These are phyloP conservation scores for Quercus gilva DNA, from an alignment of 306 rosid genomes.

Conservation along the genomic window DNA sequence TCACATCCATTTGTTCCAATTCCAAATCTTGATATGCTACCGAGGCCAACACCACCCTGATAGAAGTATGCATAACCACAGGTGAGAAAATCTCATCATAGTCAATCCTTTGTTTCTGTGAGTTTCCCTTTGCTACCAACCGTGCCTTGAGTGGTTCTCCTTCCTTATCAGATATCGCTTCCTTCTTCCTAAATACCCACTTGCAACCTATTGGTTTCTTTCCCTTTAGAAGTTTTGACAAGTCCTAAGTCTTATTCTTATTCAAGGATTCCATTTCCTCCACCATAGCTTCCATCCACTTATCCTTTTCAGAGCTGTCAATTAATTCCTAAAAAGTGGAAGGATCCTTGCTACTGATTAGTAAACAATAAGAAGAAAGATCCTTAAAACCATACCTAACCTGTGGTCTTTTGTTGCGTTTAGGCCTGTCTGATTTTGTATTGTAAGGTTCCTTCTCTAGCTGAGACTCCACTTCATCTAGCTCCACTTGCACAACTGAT, in stretches of 20 bases:
- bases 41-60: background rate
- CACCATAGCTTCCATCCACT: too few relatives aligned
- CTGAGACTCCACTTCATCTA: too few relatives aligned
- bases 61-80: background rate
- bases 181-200: background rate
- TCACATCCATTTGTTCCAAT: background rate
- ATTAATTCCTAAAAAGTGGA: too few relatives aligned
- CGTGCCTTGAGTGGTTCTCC: background rate
- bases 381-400: background rate
- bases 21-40: background rate
- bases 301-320: too few relatives aligned
- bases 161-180: too few relatives aligned
- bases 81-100: background rate
- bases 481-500: too few relatives aligned
- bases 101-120: background rate
- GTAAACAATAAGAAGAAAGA: background rate
- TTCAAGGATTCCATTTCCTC: too few relatives aligned
- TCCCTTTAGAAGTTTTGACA: background rate
- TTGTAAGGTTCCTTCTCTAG: too few relatives aligned
- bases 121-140: background rate
- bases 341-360: too few relatives aligned
- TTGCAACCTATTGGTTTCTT: background rate
- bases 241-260: too few relatives aligned
- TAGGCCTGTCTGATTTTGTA: background rate
- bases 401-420: background rate